Conservation (phyloP, 192 early-diverging fungal species). For the Backusella luteola region DNA sequence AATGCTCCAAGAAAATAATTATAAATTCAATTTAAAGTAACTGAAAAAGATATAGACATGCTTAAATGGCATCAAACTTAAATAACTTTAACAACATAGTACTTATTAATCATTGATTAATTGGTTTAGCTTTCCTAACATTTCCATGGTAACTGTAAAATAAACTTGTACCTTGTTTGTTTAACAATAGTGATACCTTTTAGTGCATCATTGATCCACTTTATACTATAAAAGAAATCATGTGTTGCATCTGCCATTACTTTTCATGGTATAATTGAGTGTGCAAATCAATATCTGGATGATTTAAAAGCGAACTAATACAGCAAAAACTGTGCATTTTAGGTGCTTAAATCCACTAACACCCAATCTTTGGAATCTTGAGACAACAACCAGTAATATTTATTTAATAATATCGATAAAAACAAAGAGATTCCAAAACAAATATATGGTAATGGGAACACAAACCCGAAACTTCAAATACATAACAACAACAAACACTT, state of each 20-base stretch:
- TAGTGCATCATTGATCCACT: background rate
- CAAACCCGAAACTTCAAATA: constrained; percentile 7
- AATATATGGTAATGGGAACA: constrained; percentile 4
- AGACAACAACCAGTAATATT: background rate
- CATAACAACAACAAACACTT: constrained; percentile 5
- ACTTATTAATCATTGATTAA: background rate
- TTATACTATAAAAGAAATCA: background rate
- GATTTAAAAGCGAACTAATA: background rate
- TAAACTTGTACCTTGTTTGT: background rate
- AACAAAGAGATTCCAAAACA: constrained; percentile 10
- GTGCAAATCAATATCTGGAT: background rate
- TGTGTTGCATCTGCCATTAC: background rate
- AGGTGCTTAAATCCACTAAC: background rate
- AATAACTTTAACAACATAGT: background rate
- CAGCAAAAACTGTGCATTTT: background rate
- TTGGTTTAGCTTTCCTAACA: background rate
- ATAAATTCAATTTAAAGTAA: background rate
- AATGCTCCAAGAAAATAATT: background rate
- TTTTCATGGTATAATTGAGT: constrained; percentile 3
- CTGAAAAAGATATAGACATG: background rate
- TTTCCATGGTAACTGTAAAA: background rate
- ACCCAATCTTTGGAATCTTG: background rate
- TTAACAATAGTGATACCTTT: background rate
- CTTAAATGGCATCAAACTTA: background rate
- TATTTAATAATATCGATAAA: constrained; percentile 8